Conservation (phyloP, 73 alveolate species). For the Urostyla sp. region DNA sequence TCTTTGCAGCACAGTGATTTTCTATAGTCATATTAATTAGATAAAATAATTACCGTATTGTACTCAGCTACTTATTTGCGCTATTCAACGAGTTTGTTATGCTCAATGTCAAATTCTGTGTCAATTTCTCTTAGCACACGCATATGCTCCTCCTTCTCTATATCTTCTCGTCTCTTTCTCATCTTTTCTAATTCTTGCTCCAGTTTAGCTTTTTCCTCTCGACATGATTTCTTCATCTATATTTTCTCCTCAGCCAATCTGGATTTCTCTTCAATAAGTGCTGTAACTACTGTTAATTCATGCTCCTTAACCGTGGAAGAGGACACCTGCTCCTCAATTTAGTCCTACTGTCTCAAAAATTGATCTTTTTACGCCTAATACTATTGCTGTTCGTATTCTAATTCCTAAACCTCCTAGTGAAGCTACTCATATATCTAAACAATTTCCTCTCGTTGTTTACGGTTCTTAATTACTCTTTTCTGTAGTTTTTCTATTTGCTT, state of each 20-base stretch:
- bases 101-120: slow-evolving; percentile 62
- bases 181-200: slow-evolving; percentile 66
- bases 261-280: slow-evolving; percentile 63
- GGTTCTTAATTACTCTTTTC: slow-evolving; percentile 32
- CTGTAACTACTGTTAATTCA: slow-evolving; percentile 58
- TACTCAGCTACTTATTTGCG: slow-evolving; percentile 68
- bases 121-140: slow-evolving; percentile 60
- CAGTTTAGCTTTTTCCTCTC: slow-evolving; percentile 61
- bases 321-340: slow-evolving; percentile 4
- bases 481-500: slow-evolving; percentile 37
- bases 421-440: not conserved
- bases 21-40: not conserved
- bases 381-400: slow-evolving; percentile 42
- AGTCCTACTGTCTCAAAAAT: slow-evolving; percentile 3
- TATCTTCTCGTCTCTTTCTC: slow-evolving; percentile 57
- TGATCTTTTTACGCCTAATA: not conserved
- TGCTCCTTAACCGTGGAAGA: slow-evolving; percentile 50
- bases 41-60: slow-evolving; percentile 47
- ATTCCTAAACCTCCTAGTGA: slow-evolving; percentile 19
- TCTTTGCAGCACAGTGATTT: slow-evolving; percentile 65
- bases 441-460: slow-evolving; percentile 17
- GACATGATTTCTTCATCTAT: slow-evolving; percentile 60
- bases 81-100: slow-evolving; percentile 43
- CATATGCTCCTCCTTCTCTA: slow-evolving; percentile 67
- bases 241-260: slow-evolving; percentile 62